Conservation (phyloP, 192 early-diverging fungal genomes). For the Umbelopsis isabellina region DNA sequence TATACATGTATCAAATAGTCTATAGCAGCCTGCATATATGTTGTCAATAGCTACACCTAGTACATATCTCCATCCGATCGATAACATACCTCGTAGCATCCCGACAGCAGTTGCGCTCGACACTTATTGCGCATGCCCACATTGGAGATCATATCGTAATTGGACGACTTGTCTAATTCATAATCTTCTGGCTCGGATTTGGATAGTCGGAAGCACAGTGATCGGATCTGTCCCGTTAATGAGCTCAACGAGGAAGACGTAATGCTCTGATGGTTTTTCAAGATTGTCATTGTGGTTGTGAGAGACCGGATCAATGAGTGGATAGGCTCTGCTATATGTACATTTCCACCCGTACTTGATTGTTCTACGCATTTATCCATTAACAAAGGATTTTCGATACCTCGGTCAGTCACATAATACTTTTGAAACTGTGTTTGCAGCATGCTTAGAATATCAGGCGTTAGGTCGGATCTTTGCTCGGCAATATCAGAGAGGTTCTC, state of each 20-base stretch:
- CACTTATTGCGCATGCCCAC: conserved; percentile 60
- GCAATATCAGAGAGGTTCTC: conserved; percentile 55
- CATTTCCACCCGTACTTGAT: conserved; percentile 32
- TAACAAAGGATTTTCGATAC: conserved; percentile 26
- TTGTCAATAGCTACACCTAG: not conserved
- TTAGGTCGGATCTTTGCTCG: conserved; percentile 35
- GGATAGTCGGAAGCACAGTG: conserved; percentile 41
- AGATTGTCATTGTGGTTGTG: not conserved
- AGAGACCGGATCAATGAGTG: conserved; percentile 42
- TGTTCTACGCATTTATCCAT: conserved; percentile 34
- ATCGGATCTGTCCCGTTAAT: conserved; percentile 1
- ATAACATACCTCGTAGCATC: conserved; percentile 59
- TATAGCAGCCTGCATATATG: conserved; percentile 28
- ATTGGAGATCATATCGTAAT: conserved; percentile 56
- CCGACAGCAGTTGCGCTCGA: conserved; percentile 53
- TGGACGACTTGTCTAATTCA: conserved; percentile 64
- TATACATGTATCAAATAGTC: conserved; percentile 38
- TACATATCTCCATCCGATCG: not conserved
- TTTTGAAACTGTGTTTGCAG: conserved; percentile 56
- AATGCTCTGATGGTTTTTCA: not conserved
- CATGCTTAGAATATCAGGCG: conserved; percentile 53
- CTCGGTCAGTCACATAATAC: conserved; percentile 40
- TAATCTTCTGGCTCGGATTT: conserved; percentile 67
- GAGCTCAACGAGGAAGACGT: not conserved
- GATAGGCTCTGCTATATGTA: conserved; percentile 52